Conservation (phyloP, 2,329 filamentous ascomycete genomes). For the Thyridium curvatum region DNA sequence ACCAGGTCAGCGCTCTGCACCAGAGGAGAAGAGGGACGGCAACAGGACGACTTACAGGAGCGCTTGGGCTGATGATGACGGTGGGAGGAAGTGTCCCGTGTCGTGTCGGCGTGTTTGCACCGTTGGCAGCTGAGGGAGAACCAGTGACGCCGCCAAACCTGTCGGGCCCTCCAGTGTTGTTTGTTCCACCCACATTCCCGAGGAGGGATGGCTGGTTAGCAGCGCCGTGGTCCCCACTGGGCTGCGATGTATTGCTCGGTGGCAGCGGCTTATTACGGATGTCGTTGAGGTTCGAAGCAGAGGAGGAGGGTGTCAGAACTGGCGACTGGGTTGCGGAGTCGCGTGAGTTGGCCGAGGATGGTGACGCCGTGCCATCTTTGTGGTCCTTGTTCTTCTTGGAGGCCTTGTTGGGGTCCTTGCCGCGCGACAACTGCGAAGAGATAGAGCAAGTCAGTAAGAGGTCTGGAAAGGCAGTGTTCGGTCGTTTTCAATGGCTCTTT, state of each 20-base stretch:
- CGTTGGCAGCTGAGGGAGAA: constrained; percentile 37
- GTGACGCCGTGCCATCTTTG: constrained; percentile 75
- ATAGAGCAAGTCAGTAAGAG: constrained; percentile 43
- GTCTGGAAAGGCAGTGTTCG: constrained; percentile 6
- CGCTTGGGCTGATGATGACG: constrained; percentile 91
- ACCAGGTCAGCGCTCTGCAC: constrained; percentile 1
- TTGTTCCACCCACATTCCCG: constrained; percentile 19
- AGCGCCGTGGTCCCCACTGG: constrained; percentile 33
- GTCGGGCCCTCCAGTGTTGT: constrained; percentile 25
- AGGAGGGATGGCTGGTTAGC: constrained; percentile 30
- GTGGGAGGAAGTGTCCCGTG: constrained; percentile 68
- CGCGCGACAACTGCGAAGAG: constrained; percentile 77
- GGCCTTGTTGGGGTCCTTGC: constrained; percentile 81
- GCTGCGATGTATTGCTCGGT: constrained; percentile 39
- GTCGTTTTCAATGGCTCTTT: constrained; percentile 1
- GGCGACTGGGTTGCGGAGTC: constrained; percentile 53
- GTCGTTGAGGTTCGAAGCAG: constrained; percentile 81
- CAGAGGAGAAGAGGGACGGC: constrained; percentile 9
- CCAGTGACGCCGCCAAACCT: constrained; percentile 26
- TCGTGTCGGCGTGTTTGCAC: constrained; percentile 56
- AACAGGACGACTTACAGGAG: constrained; percentile 59
- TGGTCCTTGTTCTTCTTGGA: constrained; percentile 68
- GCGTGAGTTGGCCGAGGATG: constrained; percentile 49
- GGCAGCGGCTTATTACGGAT: constrained; percentile 75
- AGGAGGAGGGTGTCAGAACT: constrained; percentile 75